These are phyloP conservation scores for Pseudevernia furfuracea DNA, from an alignment of 495 filamentous ascomycete species.

Conservation along the genomic window DNA sequence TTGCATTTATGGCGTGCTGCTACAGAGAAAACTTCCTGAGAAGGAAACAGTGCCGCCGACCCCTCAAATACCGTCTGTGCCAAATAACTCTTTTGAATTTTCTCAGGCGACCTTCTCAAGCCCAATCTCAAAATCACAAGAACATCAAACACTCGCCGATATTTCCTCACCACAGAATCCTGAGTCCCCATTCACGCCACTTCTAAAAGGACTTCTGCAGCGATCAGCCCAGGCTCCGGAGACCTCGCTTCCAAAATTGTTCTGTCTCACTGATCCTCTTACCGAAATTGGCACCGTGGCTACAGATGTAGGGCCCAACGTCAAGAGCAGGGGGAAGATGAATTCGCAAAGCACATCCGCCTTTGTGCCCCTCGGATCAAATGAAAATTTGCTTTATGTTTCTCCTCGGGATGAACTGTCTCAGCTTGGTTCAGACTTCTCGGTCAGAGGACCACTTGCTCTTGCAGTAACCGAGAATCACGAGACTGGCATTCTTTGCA, in stretches of 20 bases:
- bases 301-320: conserved; percentile 32
- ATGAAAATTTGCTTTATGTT: conserved; percentile 77
- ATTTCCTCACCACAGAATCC: conserved; percentile 15
- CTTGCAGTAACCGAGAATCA: conserved; percentile 77
- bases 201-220: conserved; percentile 27
- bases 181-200: conserved; percentile 27
- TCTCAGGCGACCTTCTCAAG: conserved; percentile 35
- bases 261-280: conserved; percentile 79
- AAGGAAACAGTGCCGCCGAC: conserved; percentile 31
- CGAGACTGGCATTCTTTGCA: conserved; percentile 60
- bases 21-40: conserved; percentile 64
- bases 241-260: conserved; percentile 66
- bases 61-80: conserved; percentile 38
- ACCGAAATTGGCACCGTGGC: conserved; percentile 81
- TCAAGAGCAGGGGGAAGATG: conserved; percentile 17
- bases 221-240: conserved; percentile 42
- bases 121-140: conserved; percentile 10
- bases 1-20: conserved; percentile 69
- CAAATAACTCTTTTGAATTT: conserved; percentile 75
- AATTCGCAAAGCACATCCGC: conserved; percentile 29
- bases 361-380: conserved; percentile 50
- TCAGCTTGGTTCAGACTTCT: conserved; percentile 12
- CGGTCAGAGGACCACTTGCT: conserved; percentile 43
- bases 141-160: conserved; percentile 9
- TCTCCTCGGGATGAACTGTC: conserved; percentile 49